Conservation (phyloP, 352 stramenopile species). For the Aphanomyces euteiches region DNA sequence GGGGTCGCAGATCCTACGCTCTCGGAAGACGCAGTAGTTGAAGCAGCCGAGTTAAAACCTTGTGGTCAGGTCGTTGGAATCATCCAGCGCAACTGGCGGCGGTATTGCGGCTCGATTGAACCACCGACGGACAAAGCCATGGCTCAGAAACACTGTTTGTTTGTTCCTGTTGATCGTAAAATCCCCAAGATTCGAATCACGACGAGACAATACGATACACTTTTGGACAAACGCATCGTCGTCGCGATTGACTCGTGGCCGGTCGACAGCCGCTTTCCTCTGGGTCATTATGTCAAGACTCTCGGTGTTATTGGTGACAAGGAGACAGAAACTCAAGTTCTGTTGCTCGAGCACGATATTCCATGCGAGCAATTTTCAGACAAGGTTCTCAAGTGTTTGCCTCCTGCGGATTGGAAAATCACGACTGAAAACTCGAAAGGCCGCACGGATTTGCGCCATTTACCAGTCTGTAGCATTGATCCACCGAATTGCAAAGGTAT, state of each 20-base stretch:
- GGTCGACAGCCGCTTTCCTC: constrained; percentile 78
- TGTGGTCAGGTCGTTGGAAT: constrained; percentile 84
- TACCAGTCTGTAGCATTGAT: constrained; percentile 92
- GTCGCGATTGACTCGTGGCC: constrained; percentile 96
- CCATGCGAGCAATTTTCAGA: constrained; percentile 79
- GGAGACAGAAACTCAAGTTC: constrained; percentile 93
- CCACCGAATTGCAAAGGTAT: constrained; percentile 74
- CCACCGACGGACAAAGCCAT: constrained; percentile 49
- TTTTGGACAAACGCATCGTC: constrained; percentile 93
- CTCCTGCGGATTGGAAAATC: constrained; percentile 93
- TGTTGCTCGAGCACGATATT: constrained; percentile 97
- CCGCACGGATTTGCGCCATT: constrained; percentile 87
- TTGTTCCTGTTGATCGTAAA: constrained; percentile 84
- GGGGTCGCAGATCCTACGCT: constrained; percentile 66
- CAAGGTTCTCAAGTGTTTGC: constrained; percentile 90
- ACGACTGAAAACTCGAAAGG: constrained; percentile 90
- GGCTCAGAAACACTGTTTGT: constrained; percentile 56
- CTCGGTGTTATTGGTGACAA: constrained; percentile 96
- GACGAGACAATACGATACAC: constrained; percentile 85
- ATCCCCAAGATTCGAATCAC: constrained; percentile 93
- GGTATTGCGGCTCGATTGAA: constrained; percentile 93
- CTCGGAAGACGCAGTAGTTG: constrained; percentile 47
- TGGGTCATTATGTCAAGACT: constrained; percentile 95
- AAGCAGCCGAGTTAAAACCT: constrained; percentile 69
- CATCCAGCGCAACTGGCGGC: constrained; percentile 91